Evolutionary conservation across 306 rosid species (phyloP), one percentile per base, ranked within the genome.

Genomic region (Acacia crassicarpa): DNA sequence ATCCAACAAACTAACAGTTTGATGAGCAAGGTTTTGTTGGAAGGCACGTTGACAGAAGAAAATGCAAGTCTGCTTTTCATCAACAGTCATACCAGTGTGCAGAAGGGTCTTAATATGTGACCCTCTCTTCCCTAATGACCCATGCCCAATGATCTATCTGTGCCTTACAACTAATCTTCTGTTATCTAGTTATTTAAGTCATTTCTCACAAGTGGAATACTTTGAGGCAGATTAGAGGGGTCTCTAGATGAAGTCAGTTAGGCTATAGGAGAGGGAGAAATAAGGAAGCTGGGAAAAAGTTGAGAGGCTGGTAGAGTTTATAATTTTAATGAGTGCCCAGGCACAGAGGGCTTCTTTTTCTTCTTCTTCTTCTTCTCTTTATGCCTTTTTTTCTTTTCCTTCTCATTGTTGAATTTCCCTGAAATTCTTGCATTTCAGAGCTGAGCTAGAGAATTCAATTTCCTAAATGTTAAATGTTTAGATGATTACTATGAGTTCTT

Each of bases 401-500:
- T 7, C 19, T 13, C 33, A 30, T 35, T 67, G 46, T 65, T 65
- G 69, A 32, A 22, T 27, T 65, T 32, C 69, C 43, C 6, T 15
- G 22, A 65, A 65, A 65, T 8, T 32, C 22, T 65, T 32, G 22
- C 19, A 65, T 65, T 5, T 16, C 43, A 65, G 69, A 63, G 72
- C 45, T 35, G 72, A 33, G 40, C 25, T 67, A 12, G 46, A 8
- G 46, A 35, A 9, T 33, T 67, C 16, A 13, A 38, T 3, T 67
- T 67, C 45, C 70, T 7, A 65, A 13, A 44, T 38, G 30, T 40
- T 35, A 81, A 17, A 25, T 74, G 63, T 23, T 73, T n/a, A 35
- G 54, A 63, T 62, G 38, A 81, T 74, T 73, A 25, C 45, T 66
- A 8, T 27, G 79, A 38, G n/a, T 74, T 73, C 48, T 40, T 15